Percentiles rank a stretch among this genome's conserved stretches.
phyloP scores from a whole-genome alignment of 1,284 basidiomycete genomes.

The Papiliotrema terrestris region DNA sequence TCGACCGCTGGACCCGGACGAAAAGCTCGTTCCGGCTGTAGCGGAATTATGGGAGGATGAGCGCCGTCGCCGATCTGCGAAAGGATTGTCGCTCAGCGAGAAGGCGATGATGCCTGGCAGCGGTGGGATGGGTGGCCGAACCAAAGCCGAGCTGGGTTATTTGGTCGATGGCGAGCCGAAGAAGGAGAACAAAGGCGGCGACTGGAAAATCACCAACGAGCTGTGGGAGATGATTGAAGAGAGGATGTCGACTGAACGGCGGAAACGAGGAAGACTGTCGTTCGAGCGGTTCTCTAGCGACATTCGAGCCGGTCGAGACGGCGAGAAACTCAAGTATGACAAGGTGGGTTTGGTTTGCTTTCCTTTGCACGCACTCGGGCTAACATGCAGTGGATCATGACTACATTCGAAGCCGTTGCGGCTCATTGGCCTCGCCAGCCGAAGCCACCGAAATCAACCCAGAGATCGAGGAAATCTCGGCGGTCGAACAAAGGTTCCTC shows the following conservation, averaged over 20 bases:
- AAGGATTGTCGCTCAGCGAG: slow-evolving; percentile 52
- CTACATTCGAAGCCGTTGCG: slow-evolving; percentile 74
- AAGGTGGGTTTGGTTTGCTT: slow-evolving; percentile 35
- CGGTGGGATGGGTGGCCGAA: slow-evolving; percentile 41
- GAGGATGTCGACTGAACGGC: slow-evolving; percentile 45
- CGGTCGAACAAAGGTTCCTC: slow-evolving; percentile 9
- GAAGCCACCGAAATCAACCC: slow-evolving; percentile 24
- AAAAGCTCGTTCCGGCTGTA: slow-evolving; percentile 81
- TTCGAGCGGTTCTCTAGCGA: slow-evolving; percentile 38
- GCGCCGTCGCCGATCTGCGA: slow-evolving; percentile 61
- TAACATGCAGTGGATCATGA: slow-evolving; percentile 65
- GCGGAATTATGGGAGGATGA: slow-evolving; percentile 96
- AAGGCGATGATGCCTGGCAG: slow-evolving; percentile 43
- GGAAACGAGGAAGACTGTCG: slow-evolving; percentile 42
- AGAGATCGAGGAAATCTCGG: slow-evolving; percentile 19
- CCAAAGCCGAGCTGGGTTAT: slow-evolving; percentile 42
- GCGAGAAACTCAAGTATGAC: slow-evolving; percentile 49
- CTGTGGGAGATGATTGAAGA: slow-evolving; percentile 43
- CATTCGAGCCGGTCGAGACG: slow-evolving; percentile 22
- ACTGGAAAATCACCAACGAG: slow-evolving; percentile 42
- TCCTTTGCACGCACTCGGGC: neutral
- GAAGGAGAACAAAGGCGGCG: slow-evolving; percentile 40
- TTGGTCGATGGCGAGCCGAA: slow-evolving; percentile 25
- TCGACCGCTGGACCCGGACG: slow-evolving; percentile 54
- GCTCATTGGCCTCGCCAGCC: slow-evolving; percentile 43